A percentile compares a stretch with the other conserved stretches of the same genome.
Conservation (phyloP, 495 filamentous ascomycete species). For the Chaetomium cochliodes region DNA sequence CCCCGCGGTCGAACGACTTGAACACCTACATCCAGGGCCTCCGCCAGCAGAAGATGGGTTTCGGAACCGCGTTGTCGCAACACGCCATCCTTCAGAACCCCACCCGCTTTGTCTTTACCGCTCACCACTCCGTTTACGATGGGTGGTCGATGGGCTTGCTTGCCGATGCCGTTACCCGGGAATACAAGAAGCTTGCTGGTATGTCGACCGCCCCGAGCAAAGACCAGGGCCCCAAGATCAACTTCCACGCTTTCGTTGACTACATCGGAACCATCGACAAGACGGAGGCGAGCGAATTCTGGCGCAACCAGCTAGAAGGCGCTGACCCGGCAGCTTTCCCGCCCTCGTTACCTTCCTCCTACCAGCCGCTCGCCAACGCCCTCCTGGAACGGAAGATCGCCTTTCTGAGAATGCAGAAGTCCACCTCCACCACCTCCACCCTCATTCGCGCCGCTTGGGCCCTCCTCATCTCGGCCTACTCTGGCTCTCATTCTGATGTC, state of each 20-base stretch:
- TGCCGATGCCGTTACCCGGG: constrained; percentile 43
- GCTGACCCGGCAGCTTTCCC: neutral
- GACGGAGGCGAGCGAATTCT: neutral
- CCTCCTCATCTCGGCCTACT: constrained; percentile 39
- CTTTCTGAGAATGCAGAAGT: neutral
- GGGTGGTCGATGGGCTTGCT: constrained; percentile 58
- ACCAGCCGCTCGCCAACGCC: constrained; percentile 1
- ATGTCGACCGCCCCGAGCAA: neutral
- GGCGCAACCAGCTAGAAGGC: constrained; percentile 3
- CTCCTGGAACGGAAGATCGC: neutral
- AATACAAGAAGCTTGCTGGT: constrained; percentile 24
- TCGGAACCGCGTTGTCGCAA: constrained; percentile 26
- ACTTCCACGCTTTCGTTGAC: constrained; percentile 32
- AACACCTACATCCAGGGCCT: neutral
- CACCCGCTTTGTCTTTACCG: constrained; percentile 51
- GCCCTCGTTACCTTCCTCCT: neutral
- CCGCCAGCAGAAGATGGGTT: constrained; percentile 13
- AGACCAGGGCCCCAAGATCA: constrained; percentile 24
- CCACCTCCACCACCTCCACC: constrained; percentile 16
- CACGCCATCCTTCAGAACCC: constrained; percentile 27
- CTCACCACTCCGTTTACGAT: constrained; percentile 66
- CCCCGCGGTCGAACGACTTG: neutral
- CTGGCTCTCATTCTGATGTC: constrained; percentile 39
- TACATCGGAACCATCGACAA: constrained; percentile 22
- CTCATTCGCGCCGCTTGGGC: constrained; percentile 47